Evolutionary conservation across 768 basidiomycete species (phyloP).

Genomic region (Lactifluus pinguis): DNA sequence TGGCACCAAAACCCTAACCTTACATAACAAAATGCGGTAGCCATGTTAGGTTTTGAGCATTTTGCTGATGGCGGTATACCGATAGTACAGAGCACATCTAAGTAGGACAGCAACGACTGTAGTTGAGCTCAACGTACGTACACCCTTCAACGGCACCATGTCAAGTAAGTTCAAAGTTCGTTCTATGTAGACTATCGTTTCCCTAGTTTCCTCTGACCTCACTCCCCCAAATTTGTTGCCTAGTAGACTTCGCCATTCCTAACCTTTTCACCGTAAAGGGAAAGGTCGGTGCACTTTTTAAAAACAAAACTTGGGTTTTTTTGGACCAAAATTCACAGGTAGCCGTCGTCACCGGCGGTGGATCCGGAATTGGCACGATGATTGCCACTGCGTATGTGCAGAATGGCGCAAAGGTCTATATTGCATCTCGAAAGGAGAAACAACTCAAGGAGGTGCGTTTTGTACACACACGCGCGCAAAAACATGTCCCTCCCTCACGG

Average conservation of each 20-base stretch:
- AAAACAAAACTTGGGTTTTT: too few species aligned
- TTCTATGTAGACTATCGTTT: neutral
- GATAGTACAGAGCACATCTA: too few species aligned
- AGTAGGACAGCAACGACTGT: too few species aligned
- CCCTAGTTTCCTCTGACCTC: neutral
- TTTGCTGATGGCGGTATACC: too few species aligned
- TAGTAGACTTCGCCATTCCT: conserved; percentile 15
- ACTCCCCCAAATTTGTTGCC: neutral
- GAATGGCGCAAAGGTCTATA: conserved; percentile 86
- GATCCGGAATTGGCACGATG: conserved; percentile 77
- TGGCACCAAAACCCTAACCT: too few species aligned
- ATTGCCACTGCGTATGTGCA: conserved; percentile 75
- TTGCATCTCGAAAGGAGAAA: conserved; percentile 74
- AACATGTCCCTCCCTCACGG: neutral
- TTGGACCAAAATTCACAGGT: neutral
- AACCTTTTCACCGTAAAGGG: conserved; percentile 19
- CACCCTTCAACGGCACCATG: neutral
- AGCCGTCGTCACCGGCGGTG: conserved; percentile 79
- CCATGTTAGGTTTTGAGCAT: too few species aligned
- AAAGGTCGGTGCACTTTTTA: conserved; percentile 13
- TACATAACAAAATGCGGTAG: too few species aligned
- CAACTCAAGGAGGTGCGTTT: conserved; percentile 58
- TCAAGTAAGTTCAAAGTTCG: neutral
- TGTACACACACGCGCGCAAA: neutral
- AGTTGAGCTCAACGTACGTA: too few species aligned